Conservation (phyloP, 2,329 filamentous ascomycete genomes). For the Ascochyta clinopodiicola region DNA sequence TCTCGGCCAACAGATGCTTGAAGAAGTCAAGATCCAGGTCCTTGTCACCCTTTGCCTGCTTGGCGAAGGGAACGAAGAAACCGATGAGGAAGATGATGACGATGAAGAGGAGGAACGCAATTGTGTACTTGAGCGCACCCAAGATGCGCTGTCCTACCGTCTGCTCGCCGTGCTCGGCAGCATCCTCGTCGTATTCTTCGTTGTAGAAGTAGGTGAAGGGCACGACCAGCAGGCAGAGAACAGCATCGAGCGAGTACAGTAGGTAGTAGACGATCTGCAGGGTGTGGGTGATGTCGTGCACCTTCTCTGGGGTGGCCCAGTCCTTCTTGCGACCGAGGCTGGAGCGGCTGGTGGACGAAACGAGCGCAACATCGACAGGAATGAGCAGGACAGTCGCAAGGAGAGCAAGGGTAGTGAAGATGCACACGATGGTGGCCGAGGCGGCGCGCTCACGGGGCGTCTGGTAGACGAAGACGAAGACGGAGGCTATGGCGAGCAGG, state of each 20-base stretch:
- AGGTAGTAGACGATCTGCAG: conserved; percentile 91
- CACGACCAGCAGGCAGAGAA: conserved; percentile 87
- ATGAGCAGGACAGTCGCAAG: conserved; percentile 91
- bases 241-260: conserved; percentile 87
- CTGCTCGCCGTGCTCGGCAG: conserved; percentile 78
- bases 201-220: conserved; percentile 99
- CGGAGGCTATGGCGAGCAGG: conserved; percentile 75
- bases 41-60: conserved; percentile 64
- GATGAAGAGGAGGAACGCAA: conserved; percentile 80
- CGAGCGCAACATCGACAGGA: conserved; percentile 92
- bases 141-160: conserved; percentile 74
- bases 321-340: conserved; percentile 84
- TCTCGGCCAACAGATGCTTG: conserved; percentile 80
- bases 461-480: conserved; percentile 93
- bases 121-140: conserved; percentile 89
- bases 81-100: conserved; percentile 87
- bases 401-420: conserved; percentile 83
- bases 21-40: conserved; percentile 90
- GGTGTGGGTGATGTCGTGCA: conserved; percentile 78
- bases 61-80: conserved; percentile 88
- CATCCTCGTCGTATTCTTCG: conserved; percentile 94
- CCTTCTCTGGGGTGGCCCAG: conserved; percentile 85
- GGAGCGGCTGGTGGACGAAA: conserved; percentile 83
- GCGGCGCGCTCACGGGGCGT: conserved; percentile 83
- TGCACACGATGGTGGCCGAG: conserved; percentile 81